Evolutionary conservation across 1,284 basidiomycete species (phyloP).

Genomic region (Vanrija pseudolonga): DNA sequence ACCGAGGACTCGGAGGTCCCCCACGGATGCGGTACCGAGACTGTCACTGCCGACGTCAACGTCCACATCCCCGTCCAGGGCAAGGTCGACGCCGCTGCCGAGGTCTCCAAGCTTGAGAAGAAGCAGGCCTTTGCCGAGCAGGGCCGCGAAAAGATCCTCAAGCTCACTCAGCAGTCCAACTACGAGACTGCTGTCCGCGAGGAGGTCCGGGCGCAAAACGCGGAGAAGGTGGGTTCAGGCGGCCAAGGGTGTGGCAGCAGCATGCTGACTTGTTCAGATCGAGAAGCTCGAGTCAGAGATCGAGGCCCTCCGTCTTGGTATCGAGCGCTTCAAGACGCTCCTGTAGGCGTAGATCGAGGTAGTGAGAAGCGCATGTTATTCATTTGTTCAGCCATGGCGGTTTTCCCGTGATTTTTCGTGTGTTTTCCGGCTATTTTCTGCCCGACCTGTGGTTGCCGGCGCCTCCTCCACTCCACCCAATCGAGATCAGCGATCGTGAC

Average conservation of each 20-base stretch:
- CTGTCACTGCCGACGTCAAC: conserved; percentile 70
- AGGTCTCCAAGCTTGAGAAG: conserved; percentile 83
- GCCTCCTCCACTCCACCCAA: too few relatives aligned
- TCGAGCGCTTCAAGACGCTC: conserved; percentile 47
- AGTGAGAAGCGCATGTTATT: background rate
- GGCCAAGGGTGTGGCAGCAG: too few relatives aligned
- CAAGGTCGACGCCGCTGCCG: conserved; percentile 74
- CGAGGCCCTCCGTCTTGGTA: conserved; percentile 42
- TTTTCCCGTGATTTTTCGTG: too few relatives aligned
- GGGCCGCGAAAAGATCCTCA: conserved; percentile 70
- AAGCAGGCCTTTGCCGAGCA: conserved; percentile 68
- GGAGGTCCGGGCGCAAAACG: conserved; percentile 68
- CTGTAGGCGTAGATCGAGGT: conserved; percentile 20
- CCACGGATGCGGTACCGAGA: conserved; percentile 78
- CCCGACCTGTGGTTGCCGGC: too few relatives aligned
- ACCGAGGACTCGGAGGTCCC: conserved; percentile 62
- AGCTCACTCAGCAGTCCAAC: conserved; percentile 67
- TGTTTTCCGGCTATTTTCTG: too few relatives aligned
- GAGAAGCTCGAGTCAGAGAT: conserved; percentile 47
- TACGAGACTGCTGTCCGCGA: conserved; percentile 75
- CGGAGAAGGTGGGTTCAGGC: conserved; percentile 63
- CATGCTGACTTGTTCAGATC: conserved; percentile 19
- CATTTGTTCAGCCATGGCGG: too few relatives aligned
- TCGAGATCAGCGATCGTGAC: too few relatives aligned
- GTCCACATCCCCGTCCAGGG: conserved; percentile 85